Evolutionary conservation across 2,329 filamentous ascomycete genomes (phyloP), one percentile per base, ranked within the genome.

Genomic region (Aspergillus ruber): DNA sequence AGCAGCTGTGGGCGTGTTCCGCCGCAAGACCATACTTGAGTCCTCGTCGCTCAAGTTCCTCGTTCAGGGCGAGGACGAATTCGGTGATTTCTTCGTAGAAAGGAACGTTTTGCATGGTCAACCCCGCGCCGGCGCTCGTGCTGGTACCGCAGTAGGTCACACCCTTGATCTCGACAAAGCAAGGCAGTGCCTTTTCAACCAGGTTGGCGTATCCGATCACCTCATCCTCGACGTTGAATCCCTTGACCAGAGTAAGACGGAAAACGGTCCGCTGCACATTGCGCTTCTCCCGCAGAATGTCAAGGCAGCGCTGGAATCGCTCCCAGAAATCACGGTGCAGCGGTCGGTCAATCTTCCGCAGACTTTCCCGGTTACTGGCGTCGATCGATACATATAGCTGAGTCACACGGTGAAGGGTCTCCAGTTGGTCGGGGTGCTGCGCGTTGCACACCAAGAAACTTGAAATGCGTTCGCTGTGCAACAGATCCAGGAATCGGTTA

Each of bases 271-370:
- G 84, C 65, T 96, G 91, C 46, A 84, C 79, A 73, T 88, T 85
- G 36, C 91, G 82, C 69, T 88, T 86, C 66, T 87, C 85, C 13
- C 87, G 82, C 18, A 97, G 74, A 52, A 98, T 95, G 50, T 94
- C 89, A 29, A 97, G 79, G 63, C 93, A 97, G 27, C 85, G 79
- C 63, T 88, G 83, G 78, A 97, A 96, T 4, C 93, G 84, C 71
- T 96, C 90, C 93, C 91, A 97, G 71, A 95, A 98, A 70, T 97
- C 91, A 44, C 93, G 83, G 71, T 97, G 90, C 3, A 98, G 79
- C 0, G 91, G 93, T 0, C 91, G 78, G 67, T 97, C 91, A 59
- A 98, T 95, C 63, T 85, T 86, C 44, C 88, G 83, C 27, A 97
- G 78, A 13, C 84, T 88, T 51, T 95, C 90, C 52, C 84, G 84